Conservation (phyloP, 768 basidiomycete genomes). For the Russula griseocarnosa region DNA sequence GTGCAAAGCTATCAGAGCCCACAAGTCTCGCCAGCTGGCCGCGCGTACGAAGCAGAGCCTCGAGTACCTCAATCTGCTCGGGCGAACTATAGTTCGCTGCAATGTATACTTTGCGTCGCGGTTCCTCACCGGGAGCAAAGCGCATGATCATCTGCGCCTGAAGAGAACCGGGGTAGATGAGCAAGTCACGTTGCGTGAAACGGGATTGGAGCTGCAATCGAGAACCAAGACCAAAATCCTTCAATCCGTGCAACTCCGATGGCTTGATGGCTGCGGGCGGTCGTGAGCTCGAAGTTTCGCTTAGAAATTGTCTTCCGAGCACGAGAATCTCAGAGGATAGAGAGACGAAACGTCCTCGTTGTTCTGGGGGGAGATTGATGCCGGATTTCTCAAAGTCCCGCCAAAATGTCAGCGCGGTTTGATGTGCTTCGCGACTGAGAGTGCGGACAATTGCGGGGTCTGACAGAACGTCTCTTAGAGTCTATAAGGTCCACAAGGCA, state of each 20-base stretch:
- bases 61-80: conserved; percentile 73
- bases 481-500: conserved; percentile 40
- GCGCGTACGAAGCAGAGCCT: conserved; percentile 68
- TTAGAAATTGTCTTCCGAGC: conserved; percentile 82
- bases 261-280: conserved; percentile 66
- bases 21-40: conserved; percentile 81
- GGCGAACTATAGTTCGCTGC: conserved; percentile 73
- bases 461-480: conserved; percentile 63
- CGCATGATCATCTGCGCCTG: conserved; percentile 94
- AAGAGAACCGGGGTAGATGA: conserved; percentile 79
- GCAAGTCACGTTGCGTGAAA: conserved; percentile 69
- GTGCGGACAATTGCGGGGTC: conserved; percentile 63
- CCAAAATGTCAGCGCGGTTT: conserved; percentile 91
- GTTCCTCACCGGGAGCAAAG: conserved; percentile 79
- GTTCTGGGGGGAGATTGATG: conserved; percentile 75
- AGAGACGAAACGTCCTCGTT: conserved; percentile 80
- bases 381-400: conserved; percentile 97
- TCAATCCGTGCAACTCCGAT: conserved; percentile 65
- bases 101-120: conserved; percentile 76
- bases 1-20: conserved; percentile 80
- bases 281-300: conserved; percentile 57
- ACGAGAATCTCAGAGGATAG: conserved; percentile 85
- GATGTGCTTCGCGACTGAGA: conserved; percentile 68
- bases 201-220: conserved; percentile 70
- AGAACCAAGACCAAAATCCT: conserved; percentile 73